phyloP scores from a whole-genome alignment of 2,329 filamentous ascomycete genomes.

The Pezicula neosporulosa region DNA sequence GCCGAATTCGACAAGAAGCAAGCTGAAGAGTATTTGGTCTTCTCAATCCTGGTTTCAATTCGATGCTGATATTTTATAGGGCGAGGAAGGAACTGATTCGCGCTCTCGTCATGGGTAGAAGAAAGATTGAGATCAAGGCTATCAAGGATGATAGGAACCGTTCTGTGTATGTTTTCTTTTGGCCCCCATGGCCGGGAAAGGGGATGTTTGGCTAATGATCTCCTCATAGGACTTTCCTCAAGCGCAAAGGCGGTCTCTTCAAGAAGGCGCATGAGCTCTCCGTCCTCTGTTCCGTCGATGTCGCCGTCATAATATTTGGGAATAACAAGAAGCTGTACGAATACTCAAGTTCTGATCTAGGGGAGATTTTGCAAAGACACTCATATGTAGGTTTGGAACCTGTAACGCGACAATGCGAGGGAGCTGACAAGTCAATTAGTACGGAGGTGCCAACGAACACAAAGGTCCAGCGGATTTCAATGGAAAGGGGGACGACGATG shows the following conservation, averaged over 20 bases:
- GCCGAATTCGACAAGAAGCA: conserved; percentile 61
- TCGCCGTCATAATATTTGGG: conserved; percentile 97
- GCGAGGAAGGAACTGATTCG: conserved; percentile 71
- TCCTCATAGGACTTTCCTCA: conserved; percentile 78
- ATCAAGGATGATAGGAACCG: conserved; percentile 98
- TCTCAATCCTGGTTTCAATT: neutral
- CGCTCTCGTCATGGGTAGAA: conserved; percentile 72
- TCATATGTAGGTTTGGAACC: conserved; percentile 69
- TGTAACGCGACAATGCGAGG: conserved; percentile 3
- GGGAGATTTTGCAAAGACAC: conserved; percentile 82
- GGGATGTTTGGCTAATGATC: conserved; percentile 11
- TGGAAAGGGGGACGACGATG: conserved; percentile 73
- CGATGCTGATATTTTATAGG: conserved; percentile 35
- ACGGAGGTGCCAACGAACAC: conserved; percentile 90
- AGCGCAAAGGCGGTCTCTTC: conserved; percentile 97
- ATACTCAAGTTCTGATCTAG: conserved; percentile 92
- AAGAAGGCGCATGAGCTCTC: conserved; percentile 99
- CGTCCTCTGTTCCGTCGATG: conserved; percentile 96
- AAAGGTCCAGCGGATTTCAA: conserved; percentile 93
- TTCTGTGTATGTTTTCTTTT: conserved; percentile 68
- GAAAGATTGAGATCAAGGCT: conserved; percentile 99
- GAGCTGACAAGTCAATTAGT: conserved; percentile 49
- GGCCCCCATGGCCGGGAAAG: neutral
- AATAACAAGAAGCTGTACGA: conserved; percentile 99
- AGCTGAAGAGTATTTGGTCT: conserved; percentile 47